These are phyloP conservation scores for Piper longum DNA, from an alignment of 164 flowering plant genomes.

Conservation along the genomic window DNA sequence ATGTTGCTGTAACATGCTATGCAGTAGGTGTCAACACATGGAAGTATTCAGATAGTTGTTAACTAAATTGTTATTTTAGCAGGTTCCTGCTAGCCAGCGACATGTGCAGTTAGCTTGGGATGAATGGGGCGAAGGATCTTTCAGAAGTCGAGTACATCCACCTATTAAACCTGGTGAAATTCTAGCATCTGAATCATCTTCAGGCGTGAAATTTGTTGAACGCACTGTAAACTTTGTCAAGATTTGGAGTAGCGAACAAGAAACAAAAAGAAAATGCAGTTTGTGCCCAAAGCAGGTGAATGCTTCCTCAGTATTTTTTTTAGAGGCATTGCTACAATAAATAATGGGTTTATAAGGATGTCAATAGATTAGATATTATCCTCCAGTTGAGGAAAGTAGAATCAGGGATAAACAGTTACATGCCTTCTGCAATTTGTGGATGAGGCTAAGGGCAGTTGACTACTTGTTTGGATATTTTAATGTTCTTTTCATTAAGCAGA, in stretches of 20 bases:
- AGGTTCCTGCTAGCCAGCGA: constrained; percentile 88
- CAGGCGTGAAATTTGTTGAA: constrained; percentile 38
- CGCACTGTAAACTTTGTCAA: constrained; percentile 61
- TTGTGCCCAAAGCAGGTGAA: constrained; percentile 73
- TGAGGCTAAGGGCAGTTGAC: neutral
- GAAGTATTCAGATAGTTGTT: neutral
- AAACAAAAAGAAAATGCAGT: constrained; percentile 46
- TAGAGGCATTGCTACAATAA: neutral
- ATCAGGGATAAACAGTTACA: neutral
- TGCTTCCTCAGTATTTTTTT: neutral
- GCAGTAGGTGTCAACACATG: neutral
- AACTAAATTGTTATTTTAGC: constrained; percentile 7
- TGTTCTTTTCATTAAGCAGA: neutral
- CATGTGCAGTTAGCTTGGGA: constrained; percentile 50
- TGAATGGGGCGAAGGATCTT: constrained; percentile 39
- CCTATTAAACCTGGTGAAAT: constrained; percentile 38
- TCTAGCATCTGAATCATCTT: constrained; percentile 27
- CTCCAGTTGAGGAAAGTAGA: neutral
- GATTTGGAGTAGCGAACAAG: constrained; percentile 89
- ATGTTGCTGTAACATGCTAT: neutral
- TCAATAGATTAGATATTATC: neutral
- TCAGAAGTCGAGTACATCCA: constrained; percentile 23
- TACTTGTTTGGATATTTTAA: neutral
- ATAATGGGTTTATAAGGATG: neutral
- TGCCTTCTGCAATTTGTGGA: neutral